These are phyloP conservation scores for Globisporangium sylvaticum DNA, from an alignment of 352 stramenopile genomes.

Conservation along the genomic window DNA sequence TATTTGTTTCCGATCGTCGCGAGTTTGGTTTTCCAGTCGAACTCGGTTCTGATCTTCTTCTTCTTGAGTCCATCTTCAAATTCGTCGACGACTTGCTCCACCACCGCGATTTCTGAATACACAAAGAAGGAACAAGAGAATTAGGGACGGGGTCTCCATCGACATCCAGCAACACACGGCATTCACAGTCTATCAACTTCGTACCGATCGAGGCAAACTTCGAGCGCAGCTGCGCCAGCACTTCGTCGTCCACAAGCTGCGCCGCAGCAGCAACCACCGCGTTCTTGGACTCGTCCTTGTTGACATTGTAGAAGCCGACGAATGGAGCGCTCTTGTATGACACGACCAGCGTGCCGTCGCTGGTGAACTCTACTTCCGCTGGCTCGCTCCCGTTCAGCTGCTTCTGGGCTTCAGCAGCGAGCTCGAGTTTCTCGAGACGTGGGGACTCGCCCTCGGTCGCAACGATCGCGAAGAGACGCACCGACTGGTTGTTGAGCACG, in stretches of 20 bases:
- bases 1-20: constrained; percentile 8
- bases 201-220: constrained; percentile 54
- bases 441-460: constrained; percentile 12
- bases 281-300: constrained; percentile 18
- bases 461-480: constrained; percentile 61
- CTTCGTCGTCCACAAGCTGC: constrained; percentile 17
- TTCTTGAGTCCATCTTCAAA: constrained; percentile 73
- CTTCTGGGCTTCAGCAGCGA: constrained; percentile 28
- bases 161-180: not conserved
- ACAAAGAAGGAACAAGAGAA: constrained; percentile 3
- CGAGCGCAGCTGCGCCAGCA: constrained; percentile 41
- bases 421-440: constrained; percentile 22
- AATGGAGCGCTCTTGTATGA: constrained; percentile 65
- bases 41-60: constrained; percentile 66
- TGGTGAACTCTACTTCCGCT: constrained; percentile 46
- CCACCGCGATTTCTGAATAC: constrained; percentile 40
- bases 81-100: constrained; percentile 45
- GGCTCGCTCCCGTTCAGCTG: constrained; percentile 39
- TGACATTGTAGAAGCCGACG: constrained; percentile 49
- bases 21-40: constrained; percentile 39
- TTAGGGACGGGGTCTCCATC: not conserved
- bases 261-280: constrained; percentile 4
- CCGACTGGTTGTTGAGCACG: constrained; percentile 41
- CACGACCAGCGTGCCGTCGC: constrained; percentile 39
- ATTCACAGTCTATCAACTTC: constrained; percentile 4